Base-by-base conservation (phyloP, 805 yeast genomes). In the Wickerhamomyces hampshirensis region DNA sequence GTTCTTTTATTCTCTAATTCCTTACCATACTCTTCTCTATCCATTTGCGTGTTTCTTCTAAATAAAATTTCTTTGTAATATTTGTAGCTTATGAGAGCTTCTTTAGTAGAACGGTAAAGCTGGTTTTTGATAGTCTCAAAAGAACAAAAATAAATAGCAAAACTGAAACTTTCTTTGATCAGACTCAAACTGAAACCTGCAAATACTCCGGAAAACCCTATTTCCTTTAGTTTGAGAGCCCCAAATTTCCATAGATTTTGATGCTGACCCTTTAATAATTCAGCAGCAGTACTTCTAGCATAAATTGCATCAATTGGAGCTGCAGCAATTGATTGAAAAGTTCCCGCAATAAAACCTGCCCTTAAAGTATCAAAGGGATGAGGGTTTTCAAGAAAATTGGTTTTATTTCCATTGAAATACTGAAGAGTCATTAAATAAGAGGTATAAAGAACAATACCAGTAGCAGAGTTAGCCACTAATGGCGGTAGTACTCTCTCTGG, bases 261-360 rank as follows among this genome's bases (percentile, higher is more conserved):
- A 58, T 84, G 80, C 23, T 71, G 68, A 6, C 87, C 84, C 35
- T 73, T 70, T 12, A 86, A 59, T 35, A 89, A 62, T 46, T 87
- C 95, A 9, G 82, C 74, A 5, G 86, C 80, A 2, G 79, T 71
- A 45, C 89, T 84, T 46, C 97, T 69, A 2, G 95, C 76, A 52
- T 82, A 84, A 4, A 91, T 77, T 6, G 97, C 96, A 60, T 91
- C 97, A 5, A 91, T 69, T 0, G 98, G 98, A 2, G 96, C 91
- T 2, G 96, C 95, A 1, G 86, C 89, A 13, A 86, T 62, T n/a
- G 95, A 83, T 50, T 93, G 96, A 17, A 79, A 77, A 0, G 81
- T 77, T 2, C 97, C 97, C 0, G 96, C 96, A 0, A 85, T 45
- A 38, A 80, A 77, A 0, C 98, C 98, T 0, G 96, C 86, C 32